Evolutionary conservation across 2,329 filamentous ascomycete species (phyloP), one percentile per base, ranked within the genome.

Genomic region (Arthroderma sp.): DNA sequence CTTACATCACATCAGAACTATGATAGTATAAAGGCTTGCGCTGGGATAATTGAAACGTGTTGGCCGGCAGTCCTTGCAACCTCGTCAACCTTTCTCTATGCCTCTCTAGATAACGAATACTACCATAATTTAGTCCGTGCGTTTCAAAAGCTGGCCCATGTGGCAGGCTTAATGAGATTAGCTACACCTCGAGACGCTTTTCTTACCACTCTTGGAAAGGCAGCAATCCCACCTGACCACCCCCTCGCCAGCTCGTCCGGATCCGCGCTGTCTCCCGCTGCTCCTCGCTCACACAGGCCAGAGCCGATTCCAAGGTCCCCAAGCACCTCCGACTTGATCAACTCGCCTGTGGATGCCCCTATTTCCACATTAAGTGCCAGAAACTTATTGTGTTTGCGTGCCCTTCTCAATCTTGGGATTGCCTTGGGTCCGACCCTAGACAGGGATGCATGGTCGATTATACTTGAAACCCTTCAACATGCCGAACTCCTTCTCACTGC

Each of bases 41-140:
- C 86, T 8, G 75, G 75, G 6, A 82, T 98, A 44, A 83, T 98
- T 27, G 86, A 93, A 3, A 76, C 85, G 53, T 96, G 89, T 61
- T 98, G 91, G 91, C 91, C 91, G 39, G 91, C 91, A 8, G 81
- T 96, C 34, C 75, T 98, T 40, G 89, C 91, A 1, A 91, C 87
- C 1, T 95, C 87, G 55, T 98, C 91, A 0, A 95, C 89, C 0
- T 98, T 96, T 58, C 68, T 98, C 11, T 93, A 94, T 58, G 86
- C 91, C 29, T 80, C 89, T 0, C 69, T 98, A 3, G 91, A 98
- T 59, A 83, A 86, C 1, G 87, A 95, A 43, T 95, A 91, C 54
- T 98, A 96, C 56, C 88, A 95, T 53, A 79, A 82, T 6, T 70
- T 98, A 1, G 89, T 98, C 27, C 78, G 91, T 52, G 85, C 89